These are phyloP conservation scores for Beauveria scarabaeidicola DNA, from an alignment of 2,329 filamentous ascomycete genomes.

Conservation along the genomic window DNA sequence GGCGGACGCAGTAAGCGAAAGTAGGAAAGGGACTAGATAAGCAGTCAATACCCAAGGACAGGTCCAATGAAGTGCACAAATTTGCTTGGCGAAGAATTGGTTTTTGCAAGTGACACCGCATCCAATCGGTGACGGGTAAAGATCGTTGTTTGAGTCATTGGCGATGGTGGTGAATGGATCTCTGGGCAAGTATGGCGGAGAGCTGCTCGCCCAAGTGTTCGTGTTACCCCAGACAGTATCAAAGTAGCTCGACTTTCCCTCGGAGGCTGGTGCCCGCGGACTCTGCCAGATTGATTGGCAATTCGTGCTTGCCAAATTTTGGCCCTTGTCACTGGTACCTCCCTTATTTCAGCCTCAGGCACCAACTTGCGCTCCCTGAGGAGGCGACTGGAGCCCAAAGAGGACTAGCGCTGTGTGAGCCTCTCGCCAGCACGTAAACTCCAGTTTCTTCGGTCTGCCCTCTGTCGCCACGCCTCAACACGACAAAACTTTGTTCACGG, in stretches of 20 bases:
- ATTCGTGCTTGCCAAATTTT: background rate
- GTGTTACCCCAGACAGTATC: slow-evolving; percentile 2
- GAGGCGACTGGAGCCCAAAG: slow-evolving; percentile 15
- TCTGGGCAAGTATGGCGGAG: background rate
- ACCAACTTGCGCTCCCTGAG: slow-evolving; percentile 13
- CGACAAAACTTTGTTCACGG: slow-evolving; percentile 34
- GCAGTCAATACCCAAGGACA: slow-evolving; percentile 4
- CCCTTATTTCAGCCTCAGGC: slow-evolving; percentile 20
- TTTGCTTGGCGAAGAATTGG: background rate
- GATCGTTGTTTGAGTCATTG: slow-evolving; percentile 16
- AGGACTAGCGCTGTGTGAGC: slow-evolving; percentile 26
- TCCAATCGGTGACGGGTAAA: background rate
- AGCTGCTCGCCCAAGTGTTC: background rate
- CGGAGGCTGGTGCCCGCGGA: background rate
- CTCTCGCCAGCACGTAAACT: slow-evolving; percentile 30
- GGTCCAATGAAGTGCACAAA: background rate
- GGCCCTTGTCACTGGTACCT: slow-evolving; percentile 7
- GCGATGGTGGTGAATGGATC: slow-evolving; percentile 7
- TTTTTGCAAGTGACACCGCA: background rate
- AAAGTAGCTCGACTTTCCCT: slow-evolving; percentile 1
- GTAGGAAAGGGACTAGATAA: slow-evolving; percentile 13
- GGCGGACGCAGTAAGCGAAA: slow-evolving; percentile 35
- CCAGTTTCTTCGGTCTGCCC: slow-evolving; percentile 36
- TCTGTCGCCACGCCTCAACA: slow-evolving; percentile 31
- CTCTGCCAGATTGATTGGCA: background rate